Percentiles rank a stretch among this genome's conserved stretches.
phyloP scores from a whole-genome alignment of 2,329 filamentous ascomycete species.

The Colletotrichum scovillei region DNA sequence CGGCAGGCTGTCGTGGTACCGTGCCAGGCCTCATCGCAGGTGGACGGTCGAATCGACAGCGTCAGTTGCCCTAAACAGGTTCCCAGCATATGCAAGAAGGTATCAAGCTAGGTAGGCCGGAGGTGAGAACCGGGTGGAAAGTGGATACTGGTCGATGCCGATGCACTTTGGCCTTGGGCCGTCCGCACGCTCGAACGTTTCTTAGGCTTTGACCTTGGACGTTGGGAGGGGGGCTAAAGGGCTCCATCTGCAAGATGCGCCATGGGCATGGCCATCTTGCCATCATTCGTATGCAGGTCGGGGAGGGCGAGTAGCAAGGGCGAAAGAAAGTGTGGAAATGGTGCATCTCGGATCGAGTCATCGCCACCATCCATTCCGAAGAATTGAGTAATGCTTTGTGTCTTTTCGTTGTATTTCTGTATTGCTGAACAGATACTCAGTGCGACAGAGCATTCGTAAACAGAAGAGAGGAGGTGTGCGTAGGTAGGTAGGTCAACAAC shows the following conservation, averaged over 20 bases:
- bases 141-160: constrained; percentile 30
- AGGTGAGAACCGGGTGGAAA: constrained; percentile 28
- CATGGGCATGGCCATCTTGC: constrained; percentile 16
- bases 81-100: constrained; percentile 30
- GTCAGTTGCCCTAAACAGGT: constrained; percentile 31
- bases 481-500: background rate
- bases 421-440: background rate
- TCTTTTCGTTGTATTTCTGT: background rate
- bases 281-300: constrained; percentile 27
- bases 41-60: constrained; percentile 13
- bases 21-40: background rate
- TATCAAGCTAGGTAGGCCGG: constrained; percentile 3
- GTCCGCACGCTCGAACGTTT: constrained; percentile 30
- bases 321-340: constrained; percentile 7
- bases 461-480: no score
- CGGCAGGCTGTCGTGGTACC: constrained; percentile 16
- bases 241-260: constrained; percentile 26
- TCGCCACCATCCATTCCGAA: constrained; percentile 10
- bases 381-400: background rate
- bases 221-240: background rate
- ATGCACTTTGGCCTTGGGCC: constrained; percentile 28
- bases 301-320: constrained; percentile 11
- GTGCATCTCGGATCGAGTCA: background rate
- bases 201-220: constrained; percentile 24
- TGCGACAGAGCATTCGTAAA: background rate